These are phyloP conservation scores for button mushroom (Agaricus bisporus) DNA, from an alignment of 768 basidiomycete genomes.

Conservation along the genomic window DNA sequence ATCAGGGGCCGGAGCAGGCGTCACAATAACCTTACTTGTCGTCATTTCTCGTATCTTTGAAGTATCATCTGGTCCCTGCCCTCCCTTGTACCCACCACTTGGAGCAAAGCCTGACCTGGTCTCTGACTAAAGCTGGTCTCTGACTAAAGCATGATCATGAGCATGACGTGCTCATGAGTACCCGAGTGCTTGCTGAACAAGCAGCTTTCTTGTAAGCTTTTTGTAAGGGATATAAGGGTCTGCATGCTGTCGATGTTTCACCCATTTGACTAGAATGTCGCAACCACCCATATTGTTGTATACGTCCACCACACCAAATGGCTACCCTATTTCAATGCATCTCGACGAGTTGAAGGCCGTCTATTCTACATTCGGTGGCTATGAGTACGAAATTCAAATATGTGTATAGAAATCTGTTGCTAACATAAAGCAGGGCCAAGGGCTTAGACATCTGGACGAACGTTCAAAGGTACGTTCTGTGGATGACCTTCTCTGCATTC, in stretches of 20 bases:
- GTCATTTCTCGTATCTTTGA: not conserved
- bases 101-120: too few species aligned
- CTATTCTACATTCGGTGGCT: constrained; percentile 42
- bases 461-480: constrained; percentile 50
- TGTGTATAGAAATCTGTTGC: not conserved
- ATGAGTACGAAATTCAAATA: constrained; percentile 34
- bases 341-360: constrained; percentile 59
- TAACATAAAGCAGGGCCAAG: constrained; percentile 30
- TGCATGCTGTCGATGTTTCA: not conserved
- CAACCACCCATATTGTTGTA: constrained; percentile 39
- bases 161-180: too few species aligned
- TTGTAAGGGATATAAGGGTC: constrained; percentile 7
- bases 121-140: not conserved
- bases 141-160: too few species aligned
- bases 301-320: constrained; percentile 58
- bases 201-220: not conserved
- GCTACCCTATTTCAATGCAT: constrained; percentile 39
- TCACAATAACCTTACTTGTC: not conserved
- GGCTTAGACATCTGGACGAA: constrained; percentile 55
- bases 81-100: too few species aligned
- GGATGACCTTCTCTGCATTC: not conserved
- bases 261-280: constrained; percentile 12
- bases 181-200: constrained; percentile 9
- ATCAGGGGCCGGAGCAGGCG: constrained; percentile 7
- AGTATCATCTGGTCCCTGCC: too few species aligned